Base-by-base conservation (phyloP, 345 rosid species). In the Chamaenerion angustifolium region DNA sequence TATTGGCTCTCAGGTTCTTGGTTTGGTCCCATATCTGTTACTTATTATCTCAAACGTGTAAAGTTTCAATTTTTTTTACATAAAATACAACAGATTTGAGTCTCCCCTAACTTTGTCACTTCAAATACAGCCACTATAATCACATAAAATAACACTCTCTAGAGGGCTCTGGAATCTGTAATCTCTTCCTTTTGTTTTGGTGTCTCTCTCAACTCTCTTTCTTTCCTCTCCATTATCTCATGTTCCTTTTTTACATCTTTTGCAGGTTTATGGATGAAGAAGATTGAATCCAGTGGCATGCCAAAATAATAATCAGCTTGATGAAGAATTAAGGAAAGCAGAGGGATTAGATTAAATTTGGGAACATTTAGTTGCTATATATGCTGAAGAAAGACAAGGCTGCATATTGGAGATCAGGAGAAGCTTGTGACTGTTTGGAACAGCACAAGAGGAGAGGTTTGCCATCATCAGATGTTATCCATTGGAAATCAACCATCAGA, bases 371-470 rank as follows among this genome's bases (percentile, higher is more conserved):
- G 60, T 43, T 49, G 58, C 37, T 60, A 52, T 56, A 59, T 82
- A 81, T 81, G 94, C 85, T 66, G 84, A 78, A 76, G 73, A 69
- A 68, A 67, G 73, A 73, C 52, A 72, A 71, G 57, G 68, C 71
- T 4, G 64, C 62, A 68, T 53, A 62, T 55, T 56, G 53, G 67
- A 52, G 60, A 64, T 65, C 59, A 21, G 25, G 25, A 61, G 15
- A 54, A 57, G 76, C 81, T 79, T 69, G 83, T 69, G 81, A 68
- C 79, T 82, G 83, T 79, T 73, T n/a, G 62, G 49, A 74, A 73
- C 79, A 72, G 75, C 83, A 67, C 85, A 77, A 74, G 76, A 73
- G 65, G 70, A 60, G 73, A 66, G 73, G 63, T 69, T 85, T 21
- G 25, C 25, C 25, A 21, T 21, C 25, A 21, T 21, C 25, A 21